A percentile compares a stretch with the other conserved stretches of the same genome.
Conservation (phyloP, 495 filamentous ascomycete species). For the Aspergillus panamensis region DNA sequence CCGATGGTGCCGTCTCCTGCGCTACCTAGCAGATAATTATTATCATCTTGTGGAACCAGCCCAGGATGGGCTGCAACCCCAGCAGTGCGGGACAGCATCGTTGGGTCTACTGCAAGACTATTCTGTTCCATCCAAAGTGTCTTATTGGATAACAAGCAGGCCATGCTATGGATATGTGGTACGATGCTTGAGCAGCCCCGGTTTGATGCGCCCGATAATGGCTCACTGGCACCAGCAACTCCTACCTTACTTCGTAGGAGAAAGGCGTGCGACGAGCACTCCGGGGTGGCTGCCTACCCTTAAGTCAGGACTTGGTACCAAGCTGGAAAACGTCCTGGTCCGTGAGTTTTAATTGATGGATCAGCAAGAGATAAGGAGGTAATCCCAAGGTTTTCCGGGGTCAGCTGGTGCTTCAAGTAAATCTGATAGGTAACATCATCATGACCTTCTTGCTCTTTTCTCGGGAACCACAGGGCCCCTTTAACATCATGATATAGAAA, state of each 20-base stretch:
- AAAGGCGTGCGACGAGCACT: neutral
- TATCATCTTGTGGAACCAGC: no score
- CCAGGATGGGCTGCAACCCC: no score
- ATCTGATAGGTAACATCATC: conserved; percentile 5
- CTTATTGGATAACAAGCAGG: no score
- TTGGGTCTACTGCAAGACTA: no score
- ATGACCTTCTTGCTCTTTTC: neutral
- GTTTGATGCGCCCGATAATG: no score
- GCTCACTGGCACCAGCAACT: neutral
- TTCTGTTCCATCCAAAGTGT: no score
- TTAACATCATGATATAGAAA: neutral
- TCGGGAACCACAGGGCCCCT: neutral
- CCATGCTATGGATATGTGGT: neutral
- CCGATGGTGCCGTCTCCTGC: no score
- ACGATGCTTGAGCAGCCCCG: neutral
- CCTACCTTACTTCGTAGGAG: neutral
- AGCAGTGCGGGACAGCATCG: no score
- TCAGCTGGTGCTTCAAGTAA: neutral
- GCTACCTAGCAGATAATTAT: no score
- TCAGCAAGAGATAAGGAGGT: neutral
- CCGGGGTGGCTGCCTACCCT: no score
- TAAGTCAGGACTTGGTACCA: neutral
- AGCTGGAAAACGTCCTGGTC: neutral
- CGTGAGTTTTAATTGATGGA: neutral
- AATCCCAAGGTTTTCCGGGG: neutral